A percentile compares a stretch with the other conserved stretches of the same genome.
phyloP scores from a whole-genome alignment of 2,329 filamentous ascomycete genomes.

The Colletotrichum melonis region DNA sequence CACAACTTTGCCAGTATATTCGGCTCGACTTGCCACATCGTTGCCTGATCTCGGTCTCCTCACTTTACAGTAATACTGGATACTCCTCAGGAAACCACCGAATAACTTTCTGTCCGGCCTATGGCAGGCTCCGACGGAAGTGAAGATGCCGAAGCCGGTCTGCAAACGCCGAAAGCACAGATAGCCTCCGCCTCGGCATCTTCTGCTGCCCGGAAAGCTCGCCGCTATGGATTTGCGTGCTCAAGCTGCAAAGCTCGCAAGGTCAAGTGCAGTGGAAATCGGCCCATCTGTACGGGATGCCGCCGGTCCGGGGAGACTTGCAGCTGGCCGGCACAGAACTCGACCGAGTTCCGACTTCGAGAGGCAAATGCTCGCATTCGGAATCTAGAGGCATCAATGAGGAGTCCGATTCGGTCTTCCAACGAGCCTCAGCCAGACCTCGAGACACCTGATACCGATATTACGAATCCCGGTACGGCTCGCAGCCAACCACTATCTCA shows the following conservation, averaged over 20 bases:
- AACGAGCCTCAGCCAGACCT: too few species aligned
- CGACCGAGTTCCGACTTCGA: constrained; percentile 10
- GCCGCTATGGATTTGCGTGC: constrained; percentile 32
- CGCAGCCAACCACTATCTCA: neutral
- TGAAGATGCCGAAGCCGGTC: too few species aligned
- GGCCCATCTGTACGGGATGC: constrained; percentile 27
- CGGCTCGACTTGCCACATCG: too few species aligned
- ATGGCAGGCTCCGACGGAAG: too few species aligned
- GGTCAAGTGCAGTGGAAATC: constrained; percentile 32
- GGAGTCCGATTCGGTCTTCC: neutral
- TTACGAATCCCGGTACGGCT: neutral
- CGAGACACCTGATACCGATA: neutral
- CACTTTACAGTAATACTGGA: too few species aligned
- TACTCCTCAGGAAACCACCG: too few species aligned
- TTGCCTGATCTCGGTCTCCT: too few species aligned
- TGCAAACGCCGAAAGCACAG: too few species aligned
- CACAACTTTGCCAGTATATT: too few species aligned
- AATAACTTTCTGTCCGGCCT: too few species aligned
- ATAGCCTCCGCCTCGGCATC: neutral
- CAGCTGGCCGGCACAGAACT: constrained; percentile 10
- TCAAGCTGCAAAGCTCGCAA: constrained; percentile 30
- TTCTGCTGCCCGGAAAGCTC: constrained; percentile 12
- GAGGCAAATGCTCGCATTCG: constrained; percentile 29
- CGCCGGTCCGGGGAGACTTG: constrained; percentile 25
- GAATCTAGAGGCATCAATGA: constrained; percentile 9